These are phyloP conservation scores for Westerdykella sp. DNA, from an alignment of 2,329 filamentous ascomycete genomes.

Conservation along the genomic window DNA sequence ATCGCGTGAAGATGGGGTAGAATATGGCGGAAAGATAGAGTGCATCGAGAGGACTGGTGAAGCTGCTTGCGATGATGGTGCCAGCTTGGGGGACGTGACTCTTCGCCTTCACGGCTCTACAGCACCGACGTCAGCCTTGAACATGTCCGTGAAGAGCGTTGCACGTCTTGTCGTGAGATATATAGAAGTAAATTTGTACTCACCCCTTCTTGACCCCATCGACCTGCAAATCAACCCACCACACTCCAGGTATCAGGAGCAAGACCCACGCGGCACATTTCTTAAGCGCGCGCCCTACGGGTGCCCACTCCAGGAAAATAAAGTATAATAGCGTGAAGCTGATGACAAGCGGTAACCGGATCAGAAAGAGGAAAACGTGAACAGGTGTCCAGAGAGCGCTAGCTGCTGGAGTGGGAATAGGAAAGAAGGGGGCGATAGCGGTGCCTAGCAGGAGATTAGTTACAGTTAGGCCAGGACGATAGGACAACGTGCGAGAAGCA, in stretches of 20 bases:
- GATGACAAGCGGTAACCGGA: slow-evolving; percentile 74
- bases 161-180: not conserved
- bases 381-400: slow-evolving; percentile 55
- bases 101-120: slow-evolving; percentile 6
- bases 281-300: slow-evolving; percentile 60
- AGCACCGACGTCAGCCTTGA: not conserved
- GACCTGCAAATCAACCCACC: slow-evolving; percentile 98
- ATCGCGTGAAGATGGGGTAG: slow-evolving; percentile 86
- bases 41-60: slow-evolving; percentile 87
- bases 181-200: slow-evolving; percentile 13
- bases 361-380: slow-evolving; percentile 66
- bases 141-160: not conserved
- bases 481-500: slow-evolving; percentile 2
- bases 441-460: slow-evolving; percentile 57
- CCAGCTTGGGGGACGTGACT: slow-evolving; percentile 70
- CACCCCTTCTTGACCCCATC: slow-evolving; percentile 91
- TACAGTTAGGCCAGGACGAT: not conserved
- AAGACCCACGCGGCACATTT: slow-evolving; percentile 86
- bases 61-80: slow-evolving; percentile 81
- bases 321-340: slow-evolving; percentile 67
- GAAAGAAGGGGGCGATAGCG: slow-evolving; percentile 92
- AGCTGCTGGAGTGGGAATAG: slow-evolving; percentile 63
- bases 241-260: slow-evolving; percentile 82
- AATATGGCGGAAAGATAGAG: slow-evolving; percentile 94
- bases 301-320: slow-evolving; percentile 73